Evolutionary conservation across 2,329 filamentous ascomycete genomes (phyloP).

Genomic region (Didymosphaeria variabile): DNA sequence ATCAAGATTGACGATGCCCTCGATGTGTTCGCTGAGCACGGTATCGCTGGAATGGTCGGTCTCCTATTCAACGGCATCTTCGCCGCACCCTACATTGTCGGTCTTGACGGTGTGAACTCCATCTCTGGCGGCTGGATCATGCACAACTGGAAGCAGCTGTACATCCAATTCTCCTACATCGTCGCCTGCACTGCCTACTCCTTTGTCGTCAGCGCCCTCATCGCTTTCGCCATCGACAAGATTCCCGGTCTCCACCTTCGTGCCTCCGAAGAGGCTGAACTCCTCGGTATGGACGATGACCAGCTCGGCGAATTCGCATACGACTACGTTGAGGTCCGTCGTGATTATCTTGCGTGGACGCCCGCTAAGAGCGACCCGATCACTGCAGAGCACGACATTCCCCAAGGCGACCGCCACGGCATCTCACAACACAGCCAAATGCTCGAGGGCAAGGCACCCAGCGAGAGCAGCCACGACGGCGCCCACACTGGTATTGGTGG

Average conservation of each 20-base stretch:
- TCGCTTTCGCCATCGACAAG: conserved; percentile 78
- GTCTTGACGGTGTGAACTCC: conserved; percentile 78
- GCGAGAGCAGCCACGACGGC: conserved; percentile 52
- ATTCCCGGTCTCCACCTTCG: conserved; percentile 82
- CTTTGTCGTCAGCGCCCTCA: conserved; percentile 76
- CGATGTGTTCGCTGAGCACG: conserved; percentile 92
- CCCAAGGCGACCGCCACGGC: conserved; percentile 73
- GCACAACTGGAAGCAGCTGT: conserved; percentile 76
- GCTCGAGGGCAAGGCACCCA: conserved; percentile 65
- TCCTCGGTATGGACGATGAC: conserved; percentile 89
- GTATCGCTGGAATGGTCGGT: conserved; percentile 81
- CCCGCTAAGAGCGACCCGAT: conserved; percentile 74
- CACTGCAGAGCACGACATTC: conserved; percentile 66
- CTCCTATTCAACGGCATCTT: conserved; percentile 82
- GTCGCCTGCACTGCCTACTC: conserved; percentile 71
- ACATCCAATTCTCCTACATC: conserved; percentile 83
- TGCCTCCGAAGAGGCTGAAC: conserved; percentile 81
- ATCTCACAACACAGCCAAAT: conserved; percentile 75
- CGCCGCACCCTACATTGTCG: conserved; percentile 76
- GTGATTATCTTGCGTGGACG: conserved; percentile 89
- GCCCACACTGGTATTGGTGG: conserved; percentile 60
- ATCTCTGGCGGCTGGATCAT: conserved; percentile 75
- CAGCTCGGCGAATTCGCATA: conserved; percentile 91
- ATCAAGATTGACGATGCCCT: conserved; percentile 86
- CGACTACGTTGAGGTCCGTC: conserved; percentile 88